Evolutionary conservation across 2,329 filamentous ascomycete genomes (phyloP), one percentile per base, ranked within the genome.

Genomic region (Graphilbum sp.): DNA sequence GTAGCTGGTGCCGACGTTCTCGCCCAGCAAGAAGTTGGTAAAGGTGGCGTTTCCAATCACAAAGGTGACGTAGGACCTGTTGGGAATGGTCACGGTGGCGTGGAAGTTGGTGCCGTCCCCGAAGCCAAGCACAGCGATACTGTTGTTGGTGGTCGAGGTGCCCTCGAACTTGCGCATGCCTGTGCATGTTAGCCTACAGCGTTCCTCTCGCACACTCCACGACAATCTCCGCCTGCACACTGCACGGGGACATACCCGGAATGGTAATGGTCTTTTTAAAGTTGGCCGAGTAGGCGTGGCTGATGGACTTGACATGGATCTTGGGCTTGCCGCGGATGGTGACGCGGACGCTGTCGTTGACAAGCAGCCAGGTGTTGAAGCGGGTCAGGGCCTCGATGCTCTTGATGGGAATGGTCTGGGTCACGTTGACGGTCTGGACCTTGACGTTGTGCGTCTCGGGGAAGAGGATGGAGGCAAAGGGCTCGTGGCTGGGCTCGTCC

Each of bases 31-130:
- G 47, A 60, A 69, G 50, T 72, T 73, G 54, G 63, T 56, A 54
- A 79, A 77, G 21, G 67, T 68, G 27, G 72, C 61, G 48, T 80
- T 57, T 58, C 74, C 71, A 48, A 82, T 67, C 25, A 77, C 67
- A 37, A 82, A 62, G n/a, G 66, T 72, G 50, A 78, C 64, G 37
- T 70, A 56, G 2, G 75, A 78, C 7, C 63, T 65, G 53, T 82
- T 83, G 46, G 72, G 74, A 36, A 82, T 75, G 40, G 60, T 59
- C 41, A 67, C 65, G 13, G 59, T 66, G 46, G 66, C 75, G 37
- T 64, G 57, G 56, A 82, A 76, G 58, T 80, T 82, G 50, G 66
- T 63, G 44, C 61, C 64, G 38, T 65, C 58, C 10, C 50, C 44
- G 38, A 61, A 50, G 13, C 49, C 41, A 21, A 52, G 47, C 17